phyloP scores from a whole-genome alignment of 1,284 basidiomycete species.

The Afroboletus lepidellus region DNA sequence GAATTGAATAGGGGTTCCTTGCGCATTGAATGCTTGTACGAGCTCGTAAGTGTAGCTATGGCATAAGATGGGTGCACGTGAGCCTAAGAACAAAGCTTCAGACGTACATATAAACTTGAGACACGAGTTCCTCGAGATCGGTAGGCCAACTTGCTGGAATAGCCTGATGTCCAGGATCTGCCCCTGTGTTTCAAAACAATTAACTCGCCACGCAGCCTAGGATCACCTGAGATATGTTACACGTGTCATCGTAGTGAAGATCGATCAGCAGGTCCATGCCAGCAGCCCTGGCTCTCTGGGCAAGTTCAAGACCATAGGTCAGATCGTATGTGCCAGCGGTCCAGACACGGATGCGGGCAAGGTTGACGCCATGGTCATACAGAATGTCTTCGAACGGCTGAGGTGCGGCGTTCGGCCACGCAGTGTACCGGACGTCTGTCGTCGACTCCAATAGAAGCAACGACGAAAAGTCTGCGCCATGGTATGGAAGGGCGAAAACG shows the following conservation, averaged over 20 bases:
- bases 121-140: slow-evolving; percentile 5
- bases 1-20: slow-evolving; percentile 15
- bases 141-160: slow-evolving; percentile 20
- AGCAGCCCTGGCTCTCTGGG: slow-evolving; percentile 8
- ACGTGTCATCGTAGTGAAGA: slow-evolving; percentile 17
- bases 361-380: slow-evolving; percentile 8
- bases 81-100: neutral
- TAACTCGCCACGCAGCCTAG: neutral
- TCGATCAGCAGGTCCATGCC: slow-evolving; percentile 18
- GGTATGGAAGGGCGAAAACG: slow-evolving; percentile 10
- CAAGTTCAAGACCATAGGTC: slow-evolving; percentile 15
- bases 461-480: slow-evolving; percentile 21
- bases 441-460: slow-evolving; percentile 16
- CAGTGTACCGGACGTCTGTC: neutral
- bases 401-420: neutral
- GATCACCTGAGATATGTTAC: neutral
- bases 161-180: slow-evolving; percentile 11
- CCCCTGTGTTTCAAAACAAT: slow-evolving; percentile 4
- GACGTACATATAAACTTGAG: slow-evolving; percentile 14
- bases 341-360: slow-evolving; percentile 19
- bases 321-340: slow-evolving; percentile 13
- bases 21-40: slow-evolving; percentile 11
- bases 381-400: slow-evolving; percentile 16
- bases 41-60: slow-evolving; percentile 14
- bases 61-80: neutral